Evolutionary conservation across 805 yeast species (phyloP), one percentile per base, ranked within the genome.

Genomic region (Grigorovia transvaalensis): DNA sequence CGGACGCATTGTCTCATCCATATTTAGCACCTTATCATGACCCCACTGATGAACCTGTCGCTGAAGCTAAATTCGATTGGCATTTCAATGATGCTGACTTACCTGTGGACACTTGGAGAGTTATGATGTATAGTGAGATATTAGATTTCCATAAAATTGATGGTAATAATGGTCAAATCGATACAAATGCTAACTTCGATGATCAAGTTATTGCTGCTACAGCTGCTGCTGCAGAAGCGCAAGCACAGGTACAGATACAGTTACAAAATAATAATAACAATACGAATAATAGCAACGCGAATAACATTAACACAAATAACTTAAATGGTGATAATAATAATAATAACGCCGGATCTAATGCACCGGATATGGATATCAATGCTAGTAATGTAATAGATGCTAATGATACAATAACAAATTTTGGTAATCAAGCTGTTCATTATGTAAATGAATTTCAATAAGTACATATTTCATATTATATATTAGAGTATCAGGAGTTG

Each of bases 101-200:
- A 35, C 50, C 50, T 1, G 50, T 93, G 17, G 98, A 93, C 64
- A 88, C 96, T 13, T 91, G 99, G 99, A 82, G 96, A 72, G 96
- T 89, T 18, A 91, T 93, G 98, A 91, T 93, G 96, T 93, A 93
- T 71, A 85, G 95, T 50, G 99, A 91, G 71, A 93, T 91, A 56
- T 75, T 93, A 59, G 97, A 91, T 67, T 91, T 89, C 78, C 98
- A 91, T 70, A 95, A 89, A 68, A 87, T 86, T 53, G 90, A 83
- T 45, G 85, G 74, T 43, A 60, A 60, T 23, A 60, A 64, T 47
- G 66, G 68, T 9, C 68, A 62, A 51, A 66, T 66, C 45, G 68
- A 65, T 56, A 64, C 68, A 1, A 60, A 56, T 30, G 69, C 70
- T 2, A 63, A 67, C 19, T 66, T 66, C 46, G 70, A 66, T 46